Base-by-base conservation (phyloP, 202 grass and related monocot genomes). In the Hordeum pubiflorum region DNA sequence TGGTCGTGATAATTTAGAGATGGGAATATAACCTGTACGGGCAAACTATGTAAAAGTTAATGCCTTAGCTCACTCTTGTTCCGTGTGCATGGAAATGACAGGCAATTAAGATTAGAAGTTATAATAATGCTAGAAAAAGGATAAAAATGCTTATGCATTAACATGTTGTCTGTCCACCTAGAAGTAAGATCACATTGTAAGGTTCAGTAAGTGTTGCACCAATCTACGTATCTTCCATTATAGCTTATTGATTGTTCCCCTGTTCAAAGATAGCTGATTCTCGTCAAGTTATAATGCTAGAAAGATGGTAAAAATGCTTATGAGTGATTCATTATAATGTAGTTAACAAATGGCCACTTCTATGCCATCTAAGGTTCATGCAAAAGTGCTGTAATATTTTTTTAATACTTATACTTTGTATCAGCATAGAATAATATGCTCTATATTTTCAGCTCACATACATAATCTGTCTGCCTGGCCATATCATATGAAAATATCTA, bases 401-500 rank as follows among this genome's bases (percentile, higher is more conserved):
- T 76, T 5, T 56, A 67, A 22, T 24, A 44, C 21, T 77, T 55
- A 55, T 20, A 18, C 24, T 23, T 54, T 44, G 34, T n/a, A 6
- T 18, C 3, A 29, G 64, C 41, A 32, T 10, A 58, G 36, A 81
- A 76, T 37, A 62, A 20, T 57, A 32, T 41, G 17, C 14, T 69
- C 1, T 0, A 23, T 83, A 56, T 9, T 68, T 77, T 76, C 72
- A 89, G 67, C 57, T 81, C 50, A 75, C 67, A 52, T 68, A 79
- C 50, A 85, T 62, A 79, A 61, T 7, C 23, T n/a, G 83, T n/a
- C 71, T 81, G 32, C 41, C 20, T 87, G 70, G 13, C 22, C 69
- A 63, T 67, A 82, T 70, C 11, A 12, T 68, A 74, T 77, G 60
- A 66, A 29, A 60, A 78, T 81, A 84, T 65, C 26, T 81, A 23